These are phyloP conservation scores for Karstenula rhodostoma DNA, from an alignment of 2,329 filamentous ascomycete species.

Conservation along the genomic window DNA sequence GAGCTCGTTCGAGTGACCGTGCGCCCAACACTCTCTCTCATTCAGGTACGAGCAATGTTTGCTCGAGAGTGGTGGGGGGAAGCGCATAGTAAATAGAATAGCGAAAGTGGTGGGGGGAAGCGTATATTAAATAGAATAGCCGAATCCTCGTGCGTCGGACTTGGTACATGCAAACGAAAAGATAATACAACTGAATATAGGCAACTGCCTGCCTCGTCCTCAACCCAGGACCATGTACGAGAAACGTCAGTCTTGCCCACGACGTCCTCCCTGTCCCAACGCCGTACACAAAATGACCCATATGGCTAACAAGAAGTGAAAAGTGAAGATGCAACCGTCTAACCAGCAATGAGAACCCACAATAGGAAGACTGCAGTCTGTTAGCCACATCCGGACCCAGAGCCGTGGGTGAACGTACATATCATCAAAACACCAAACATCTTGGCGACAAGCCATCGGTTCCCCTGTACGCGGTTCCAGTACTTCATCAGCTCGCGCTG, in stretches of 20 bases:
- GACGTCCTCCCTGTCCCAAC: slow-evolving; percentile 30
- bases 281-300: slow-evolving; percentile 19
- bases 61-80: no score
- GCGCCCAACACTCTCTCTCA: neutral
- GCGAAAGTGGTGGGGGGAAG: neutral
- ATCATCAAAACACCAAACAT: slow-evolving; percentile 94
- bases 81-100: no score
- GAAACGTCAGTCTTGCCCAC: slow-evolving; percentile 19
- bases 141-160: neutral
- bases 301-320: slow-evolving; percentile 17
- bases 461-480: slow-evolving; percentile 92
- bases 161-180: slow-evolving; percentile 25
- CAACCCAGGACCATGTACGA: neutral
- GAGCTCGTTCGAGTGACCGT: neutral
- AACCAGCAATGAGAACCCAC: slow-evolving; percentile 73
- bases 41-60: no score
- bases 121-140: slow-evolving; percentile 24
- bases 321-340: slow-evolving; percentile 24
- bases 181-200: slow-evolving; percentile 18
- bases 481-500: slow-evolving; percentile 96
- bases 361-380: slow-evolving; percentile 56
- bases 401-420: slow-evolving; percentile 59
- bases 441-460: slow-evolving; percentile 89
- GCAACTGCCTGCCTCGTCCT: slow-evolving; percentile 11
- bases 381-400: slow-evolving; percentile 23